Evolutionary conservation across 805 yeast genomes (phyloP).

Genomic region (Cyberlindnera euphorbiiphila): DNA sequence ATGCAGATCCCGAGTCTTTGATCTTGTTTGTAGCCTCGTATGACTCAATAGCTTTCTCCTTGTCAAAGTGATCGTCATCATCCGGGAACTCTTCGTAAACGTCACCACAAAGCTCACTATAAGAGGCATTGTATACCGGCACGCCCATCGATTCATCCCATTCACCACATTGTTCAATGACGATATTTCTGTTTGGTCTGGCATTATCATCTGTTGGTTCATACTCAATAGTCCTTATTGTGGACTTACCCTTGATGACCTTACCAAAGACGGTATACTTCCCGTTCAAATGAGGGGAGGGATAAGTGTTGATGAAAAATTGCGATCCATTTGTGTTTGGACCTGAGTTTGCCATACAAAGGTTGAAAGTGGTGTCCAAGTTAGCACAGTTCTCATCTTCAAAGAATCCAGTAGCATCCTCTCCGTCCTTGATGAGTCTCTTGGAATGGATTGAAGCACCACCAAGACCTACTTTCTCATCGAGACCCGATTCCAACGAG

Average conservation of each 20-base stretch:
- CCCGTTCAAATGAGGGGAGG: slow-evolving; percentile 70
- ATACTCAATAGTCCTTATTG: slow-evolving; percentile 61
- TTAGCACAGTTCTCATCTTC: slow-evolving; percentile 54
- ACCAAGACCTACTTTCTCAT: slow-evolving; percentile 35
- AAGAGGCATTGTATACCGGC: slow-evolving; percentile 63
- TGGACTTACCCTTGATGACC: slow-evolving; percentile 64
- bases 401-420: slow-evolving; percentile 35
- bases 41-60: slow-evolving; percentile 51
- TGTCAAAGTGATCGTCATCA: slow-evolving; percentile 58
- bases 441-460: slow-evolving; percentile 41
- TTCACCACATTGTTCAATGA: slow-evolving; percentile 55
- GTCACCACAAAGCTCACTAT: slow-evolving; percentile 62
- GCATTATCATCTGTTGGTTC: slow-evolving; percentile 44
- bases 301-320: slow-evolving; percentile 66
- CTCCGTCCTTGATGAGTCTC: slow-evolving; percentile 21
- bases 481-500: slow-evolving; percentile 25
- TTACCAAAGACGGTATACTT: slow-evolving; percentile 77
- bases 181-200: slow-evolving; percentile 37
- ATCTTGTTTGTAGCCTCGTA: slow-evolving; percentile 49
- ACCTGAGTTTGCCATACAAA: slow-evolving; percentile 66
- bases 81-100: slow-evolving; percentile 74
- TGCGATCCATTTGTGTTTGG: slow-evolving; percentile 55
- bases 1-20: slow-evolving; percentile 61
- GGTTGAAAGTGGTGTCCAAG: slow-evolving; percentile 42
- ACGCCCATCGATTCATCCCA: slow-evolving; percentile 52